These are phyloP conservation scores for Metschnikowia lunata DNA, from an alignment of 805 yeast genomes.

Conservation along the genomic window DNA sequence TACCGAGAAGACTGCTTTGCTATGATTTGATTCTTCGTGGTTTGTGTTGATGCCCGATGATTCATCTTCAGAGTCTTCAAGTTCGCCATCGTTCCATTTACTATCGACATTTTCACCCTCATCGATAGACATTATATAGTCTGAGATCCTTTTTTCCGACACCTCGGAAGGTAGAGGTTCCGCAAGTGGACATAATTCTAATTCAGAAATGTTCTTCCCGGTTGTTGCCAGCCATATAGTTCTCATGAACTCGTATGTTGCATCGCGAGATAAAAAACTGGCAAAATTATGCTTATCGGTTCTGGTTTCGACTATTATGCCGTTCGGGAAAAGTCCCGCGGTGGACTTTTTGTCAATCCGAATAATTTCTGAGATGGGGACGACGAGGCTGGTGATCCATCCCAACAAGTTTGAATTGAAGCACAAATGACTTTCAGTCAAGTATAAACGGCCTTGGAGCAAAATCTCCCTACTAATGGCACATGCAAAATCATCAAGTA, in stretches of 20 bases:
- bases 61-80: conserved; percentile 10
- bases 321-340: conserved; percentile 89
- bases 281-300: conserved; percentile 74
- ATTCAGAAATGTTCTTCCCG: conserved; percentile 16
- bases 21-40: neutral
- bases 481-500: conserved; percentile 85
- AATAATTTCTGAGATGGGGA: conserved; percentile 67
- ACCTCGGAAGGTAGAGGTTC: no score
- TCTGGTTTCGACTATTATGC: conserved; percentile 66
- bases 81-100: conserved; percentile 3
- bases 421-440: conserved; percentile 73
- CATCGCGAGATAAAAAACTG: conserved; percentile 78
- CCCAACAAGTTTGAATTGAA: conserved; percentile 86
- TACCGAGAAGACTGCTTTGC: neutral
- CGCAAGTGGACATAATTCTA: neutral
- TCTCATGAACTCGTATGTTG: conserved; percentile 65
- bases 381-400: conserved; percentile 79
- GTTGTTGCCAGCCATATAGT: conserved; percentile 54
- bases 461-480: conserved; percentile 84
- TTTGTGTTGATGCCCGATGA: neutral
- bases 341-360: conserved; percentile 77
- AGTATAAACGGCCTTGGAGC: conserved; percentile 80
- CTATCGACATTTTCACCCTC: conserved; percentile 13
- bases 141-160: conserved; percentile 11
- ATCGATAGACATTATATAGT: conserved; percentile 15